phyloP scores from a whole-genome alignment of 2,329 filamentous ascomycete genomes.

The Fusarium sp. region DNA sequence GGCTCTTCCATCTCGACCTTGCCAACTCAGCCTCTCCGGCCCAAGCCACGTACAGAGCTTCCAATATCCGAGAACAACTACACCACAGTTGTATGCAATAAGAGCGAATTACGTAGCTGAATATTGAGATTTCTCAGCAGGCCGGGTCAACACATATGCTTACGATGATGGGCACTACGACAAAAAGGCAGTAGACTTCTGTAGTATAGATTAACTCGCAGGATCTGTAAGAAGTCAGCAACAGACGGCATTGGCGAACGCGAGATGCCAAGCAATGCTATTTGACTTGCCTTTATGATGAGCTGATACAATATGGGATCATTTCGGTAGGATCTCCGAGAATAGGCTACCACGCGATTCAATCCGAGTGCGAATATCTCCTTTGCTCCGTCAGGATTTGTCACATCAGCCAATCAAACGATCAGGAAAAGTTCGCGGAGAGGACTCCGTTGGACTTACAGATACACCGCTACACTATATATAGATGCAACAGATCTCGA shows the following conservation, averaged over 20 bases:
- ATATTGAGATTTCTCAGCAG: no score
- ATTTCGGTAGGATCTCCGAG: not conserved
- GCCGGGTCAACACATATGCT: no score
- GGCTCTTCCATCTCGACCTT: accelerated
- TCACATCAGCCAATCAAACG: not conserved
- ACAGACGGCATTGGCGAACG: no score
- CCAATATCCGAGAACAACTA: not conserved
- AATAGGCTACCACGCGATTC: not conserved
- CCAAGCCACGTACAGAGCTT: not conserved
- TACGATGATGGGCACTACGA: no score
- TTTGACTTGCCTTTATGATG: no score
- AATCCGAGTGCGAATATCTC: not conserved
- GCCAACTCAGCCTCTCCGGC: no score
- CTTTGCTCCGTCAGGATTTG: not conserved
- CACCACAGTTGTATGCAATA: accelerated
- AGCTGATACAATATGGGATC: not conserved
- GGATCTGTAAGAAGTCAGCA: no score
- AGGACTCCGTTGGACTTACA: not conserved
- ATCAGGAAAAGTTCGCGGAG: not conserved
- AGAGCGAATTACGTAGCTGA: accelerated
- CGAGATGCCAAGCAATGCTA: no score
- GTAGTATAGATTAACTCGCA: no score
- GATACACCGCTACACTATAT: not conserved
- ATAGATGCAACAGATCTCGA: not conserved
- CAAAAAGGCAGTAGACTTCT: no score